Evolutionary conservation across 2,329 filamentous ascomycete genomes (phyloP).

Genomic region (Nemania serpens): DNA sequence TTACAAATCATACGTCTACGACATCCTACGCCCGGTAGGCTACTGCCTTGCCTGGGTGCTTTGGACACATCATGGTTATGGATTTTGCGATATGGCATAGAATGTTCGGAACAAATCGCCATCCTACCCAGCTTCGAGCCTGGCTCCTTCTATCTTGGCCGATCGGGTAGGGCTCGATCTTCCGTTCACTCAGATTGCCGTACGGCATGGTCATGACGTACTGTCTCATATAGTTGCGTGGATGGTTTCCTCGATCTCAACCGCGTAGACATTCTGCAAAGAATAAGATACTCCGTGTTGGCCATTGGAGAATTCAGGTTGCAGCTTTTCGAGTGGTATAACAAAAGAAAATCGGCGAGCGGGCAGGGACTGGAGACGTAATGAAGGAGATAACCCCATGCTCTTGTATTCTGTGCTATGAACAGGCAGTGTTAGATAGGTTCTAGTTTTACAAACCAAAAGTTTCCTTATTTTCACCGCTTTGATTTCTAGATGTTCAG

Average conservation of each 20-base stretch:
- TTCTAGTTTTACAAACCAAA: constrained; percentile 35
- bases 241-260: constrained; percentile 38
- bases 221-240: constrained; percentile 39
- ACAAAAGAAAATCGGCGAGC: constrained; percentile 27
- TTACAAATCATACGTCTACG: constrained; percentile 59
- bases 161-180: constrained; percentile 32
- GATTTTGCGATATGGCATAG: constrained; percentile 58
- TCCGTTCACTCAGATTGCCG: constrained; percentile 29
- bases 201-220: constrained; percentile 31
- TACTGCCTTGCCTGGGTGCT: constrained; percentile 55
- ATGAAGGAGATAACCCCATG: constrained; percentile 29
- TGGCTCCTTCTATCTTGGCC: constrained; percentile 20
- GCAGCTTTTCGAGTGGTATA: constrained; percentile 31
- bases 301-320: constrained; percentile 40
- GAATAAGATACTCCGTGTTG: constrained; percentile 40
- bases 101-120: constrained; percentile 31
- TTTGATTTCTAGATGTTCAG: neutral
- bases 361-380: constrained; percentile 23
- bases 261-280: constrained; percentile 39
- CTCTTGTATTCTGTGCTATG: constrained; percentile 37
- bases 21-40: constrained; percentile 61
- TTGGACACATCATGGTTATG: constrained; percentile 68
- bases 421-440: constrained; percentile 36
- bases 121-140: constrained; percentile 28
- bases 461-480: constrained; percentile 30